Evolutionary conservation across 1,284 basidiomycete species (phyloP).

Genomic region (Irpex rosettiformis): DNA sequence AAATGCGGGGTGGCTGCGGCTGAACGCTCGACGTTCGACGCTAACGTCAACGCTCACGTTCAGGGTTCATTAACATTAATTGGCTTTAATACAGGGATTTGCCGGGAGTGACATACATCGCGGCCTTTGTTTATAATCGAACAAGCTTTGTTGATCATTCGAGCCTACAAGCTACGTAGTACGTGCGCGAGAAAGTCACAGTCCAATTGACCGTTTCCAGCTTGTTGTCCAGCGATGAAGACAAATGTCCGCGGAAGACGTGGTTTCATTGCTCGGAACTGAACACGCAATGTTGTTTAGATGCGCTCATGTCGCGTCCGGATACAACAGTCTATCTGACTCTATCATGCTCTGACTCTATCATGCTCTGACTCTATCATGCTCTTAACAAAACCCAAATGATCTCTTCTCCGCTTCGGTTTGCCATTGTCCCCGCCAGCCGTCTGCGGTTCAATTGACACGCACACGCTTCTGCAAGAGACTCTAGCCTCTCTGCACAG

Average conservation of each 20-base stretch:
- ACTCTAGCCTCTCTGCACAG: not conserved
- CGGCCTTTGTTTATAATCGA: not conserved
- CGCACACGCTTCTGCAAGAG: not conserved
- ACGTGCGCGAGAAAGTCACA: not conserved
- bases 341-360: no score
- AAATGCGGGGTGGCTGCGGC: not conserved
- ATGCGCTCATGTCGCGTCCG: not conserved
- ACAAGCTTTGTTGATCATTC: not conserved
- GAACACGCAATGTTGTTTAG: no score
- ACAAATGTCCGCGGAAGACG: no score
- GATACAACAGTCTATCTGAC: no score
- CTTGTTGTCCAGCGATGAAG: not conserved
- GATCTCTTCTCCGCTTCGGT: not conserved
- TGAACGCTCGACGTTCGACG: not conserved
- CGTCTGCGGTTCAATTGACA: not conserved
- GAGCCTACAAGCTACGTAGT: not conserved
- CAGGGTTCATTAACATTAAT: not conserved
- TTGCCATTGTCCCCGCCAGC: not conserved
- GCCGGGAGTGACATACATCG: not conserved
- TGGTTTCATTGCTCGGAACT: no score
- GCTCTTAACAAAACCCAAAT: not conserved
- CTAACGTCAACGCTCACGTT: not conserved
- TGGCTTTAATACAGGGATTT: not conserved
- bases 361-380: not conserved
- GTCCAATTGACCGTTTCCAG: not conserved